These are phyloP conservation scores for Suhomyces bokatorum DNA, from an alignment of 1,139 yeast genomes.

Conservation along the genomic window DNA sequence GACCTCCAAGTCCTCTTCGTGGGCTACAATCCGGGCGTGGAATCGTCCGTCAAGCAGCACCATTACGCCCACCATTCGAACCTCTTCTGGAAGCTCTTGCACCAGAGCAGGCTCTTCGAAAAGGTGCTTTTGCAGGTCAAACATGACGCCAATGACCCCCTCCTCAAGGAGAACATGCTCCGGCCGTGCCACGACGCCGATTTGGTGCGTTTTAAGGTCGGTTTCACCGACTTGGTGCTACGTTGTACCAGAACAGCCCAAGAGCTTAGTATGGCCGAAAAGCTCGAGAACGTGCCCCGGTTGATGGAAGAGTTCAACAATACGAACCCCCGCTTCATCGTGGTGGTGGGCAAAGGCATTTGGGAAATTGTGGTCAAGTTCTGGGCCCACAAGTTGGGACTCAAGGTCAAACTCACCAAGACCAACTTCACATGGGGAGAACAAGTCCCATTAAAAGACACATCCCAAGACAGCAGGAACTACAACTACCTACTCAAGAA, in stretches of 20 bases:
- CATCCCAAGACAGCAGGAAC: conserved; percentile 7
- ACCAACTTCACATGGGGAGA: conserved; percentile 53
- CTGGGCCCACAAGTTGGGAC: conserved; percentile 12
- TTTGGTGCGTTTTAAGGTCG: conserved; percentile 50
- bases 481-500: conserved; percentile 22
- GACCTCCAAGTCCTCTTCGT: conserved; percentile 53
- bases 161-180: conserved; percentile 20
- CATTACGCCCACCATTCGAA: conserved; percentile 76
- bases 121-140: conserved; percentile 17
- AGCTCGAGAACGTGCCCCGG: conserved; percentile 55
- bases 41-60: conserved; percentile 64
- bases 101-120: conserved; percentile 49
- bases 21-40: conserved; percentile 75
- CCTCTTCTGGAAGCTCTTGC: conserved; percentile 67
- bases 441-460: conserved; percentile 25
- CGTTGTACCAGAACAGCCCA: conserved; percentile 64
- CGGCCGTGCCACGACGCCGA: conserved; percentile 46
- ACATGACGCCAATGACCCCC: conserved; percentile 13
- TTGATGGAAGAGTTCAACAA: conserved; percentile 47
- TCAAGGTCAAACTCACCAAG: conserved; percentile 24
- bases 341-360: conserved; percentile 76
- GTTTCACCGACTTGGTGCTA: conserved; percentile 70
- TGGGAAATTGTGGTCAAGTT: conserved; percentile 58
- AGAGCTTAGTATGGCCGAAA: conserved; percentile 55
- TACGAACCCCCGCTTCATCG: conserved; percentile 44